phyloP scores from a whole-genome alignment of 2,329 filamentous ascomycete species.

The Fusarium proliferatum region DNA sequence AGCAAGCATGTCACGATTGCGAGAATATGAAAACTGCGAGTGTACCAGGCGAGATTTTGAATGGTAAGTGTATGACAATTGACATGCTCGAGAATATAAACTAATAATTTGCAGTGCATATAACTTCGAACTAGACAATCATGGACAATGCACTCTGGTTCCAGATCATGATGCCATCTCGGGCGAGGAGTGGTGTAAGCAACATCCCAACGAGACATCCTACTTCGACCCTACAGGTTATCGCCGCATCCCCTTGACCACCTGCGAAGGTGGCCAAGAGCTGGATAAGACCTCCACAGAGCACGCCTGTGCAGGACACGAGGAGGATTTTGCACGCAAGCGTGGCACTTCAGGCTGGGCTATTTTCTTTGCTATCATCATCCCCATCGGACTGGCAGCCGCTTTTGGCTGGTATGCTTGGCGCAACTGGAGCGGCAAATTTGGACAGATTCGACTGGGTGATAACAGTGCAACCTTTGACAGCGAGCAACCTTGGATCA shows the following conservation, averaged over 20 bases:
- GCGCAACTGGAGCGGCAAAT: slow-evolving; percentile 86
- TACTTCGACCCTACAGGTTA: slow-evolving; percentile 91
- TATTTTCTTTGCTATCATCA: slow-evolving; percentile 86
- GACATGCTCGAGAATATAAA: background rate
- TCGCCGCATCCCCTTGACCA: slow-evolving; percentile 88
- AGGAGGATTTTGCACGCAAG: slow-evolving; percentile 81
- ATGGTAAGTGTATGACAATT: slow-evolving; percentile 70
- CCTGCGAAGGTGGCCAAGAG: slow-evolving; percentile 80
- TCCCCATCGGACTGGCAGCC: slow-evolving; percentile 78
- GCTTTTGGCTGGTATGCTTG: slow-evolving; percentile 87
- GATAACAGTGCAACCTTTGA: slow-evolving; percentile 71
- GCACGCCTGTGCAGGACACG: slow-evolving; percentile 77
- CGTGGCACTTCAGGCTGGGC: slow-evolving; percentile 76
- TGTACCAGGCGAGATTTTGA: slow-evolving; percentile 91
- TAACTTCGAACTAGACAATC: slow-evolving; percentile 85
- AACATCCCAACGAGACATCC: slow-evolving; percentile 75
- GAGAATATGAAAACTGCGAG: slow-evolving; percentile 80
- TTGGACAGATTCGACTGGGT: slow-evolving; percentile 91
- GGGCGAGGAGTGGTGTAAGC: slow-evolving; percentile 62
- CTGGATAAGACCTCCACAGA: slow-evolving; percentile 72
- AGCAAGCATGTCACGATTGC: slow-evolving; percentile 74
- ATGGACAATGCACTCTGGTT: slow-evolving; percentile 82
- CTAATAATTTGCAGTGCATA: slow-evolving; percentile 74
- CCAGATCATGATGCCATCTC: slow-evolving; percentile 72
- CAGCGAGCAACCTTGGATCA: slow-evolving; percentile 80